Conservation (phyloP, 192 early-diverging fungal genomes). For the Coemansia sp. region DNA sequence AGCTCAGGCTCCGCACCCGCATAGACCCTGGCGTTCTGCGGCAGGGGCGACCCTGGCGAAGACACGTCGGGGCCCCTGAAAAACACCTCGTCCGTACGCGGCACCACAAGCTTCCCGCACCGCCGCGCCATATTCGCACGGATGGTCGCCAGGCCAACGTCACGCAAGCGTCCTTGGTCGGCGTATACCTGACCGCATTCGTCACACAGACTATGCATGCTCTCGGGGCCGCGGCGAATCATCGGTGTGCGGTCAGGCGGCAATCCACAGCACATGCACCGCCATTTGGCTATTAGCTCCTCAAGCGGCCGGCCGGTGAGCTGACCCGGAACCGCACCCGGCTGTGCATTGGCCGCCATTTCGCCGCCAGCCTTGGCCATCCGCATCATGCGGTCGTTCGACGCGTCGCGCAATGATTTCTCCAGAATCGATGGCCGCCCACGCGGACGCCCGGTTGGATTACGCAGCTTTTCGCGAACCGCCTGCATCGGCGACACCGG, state of each 20-base stretch:
- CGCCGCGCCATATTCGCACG: constrained; percentile 20
- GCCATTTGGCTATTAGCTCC: constrained; percentile 45
- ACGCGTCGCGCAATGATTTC: constrained; percentile 49
- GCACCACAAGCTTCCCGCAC: constrained; percentile 22
- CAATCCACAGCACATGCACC: constrained; percentile 50
- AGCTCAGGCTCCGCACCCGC: not conserved
- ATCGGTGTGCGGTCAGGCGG: constrained; percentile 47
- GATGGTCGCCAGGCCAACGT: constrained; percentile 24
- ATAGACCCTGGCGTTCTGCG: not conserved
- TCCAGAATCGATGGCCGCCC: constrained; percentile 54
- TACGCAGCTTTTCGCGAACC: constrained; percentile 43
- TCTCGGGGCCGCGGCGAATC: constrained; percentile 46
- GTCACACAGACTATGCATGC: constrained; percentile 54
- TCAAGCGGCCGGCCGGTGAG: constrained; percentile 41
- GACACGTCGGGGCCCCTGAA: not conserved
- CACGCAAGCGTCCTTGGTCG: constrained; percentile 16
- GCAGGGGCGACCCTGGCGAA: not conserved
- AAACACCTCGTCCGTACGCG: constrained; percentile 5
- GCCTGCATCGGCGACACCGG: constrained; percentile 23
- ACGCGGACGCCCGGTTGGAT: constrained; percentile 48
- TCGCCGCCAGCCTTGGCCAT: constrained; percentile 6
- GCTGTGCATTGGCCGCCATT: not conserved
- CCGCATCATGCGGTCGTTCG: constrained; percentile 13
- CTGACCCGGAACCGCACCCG: constrained; percentile 31
- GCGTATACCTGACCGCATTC: constrained; percentile 33